Conservation (phyloP, 345 rosid species). For the Gynandropsis gynandra region DNA sequence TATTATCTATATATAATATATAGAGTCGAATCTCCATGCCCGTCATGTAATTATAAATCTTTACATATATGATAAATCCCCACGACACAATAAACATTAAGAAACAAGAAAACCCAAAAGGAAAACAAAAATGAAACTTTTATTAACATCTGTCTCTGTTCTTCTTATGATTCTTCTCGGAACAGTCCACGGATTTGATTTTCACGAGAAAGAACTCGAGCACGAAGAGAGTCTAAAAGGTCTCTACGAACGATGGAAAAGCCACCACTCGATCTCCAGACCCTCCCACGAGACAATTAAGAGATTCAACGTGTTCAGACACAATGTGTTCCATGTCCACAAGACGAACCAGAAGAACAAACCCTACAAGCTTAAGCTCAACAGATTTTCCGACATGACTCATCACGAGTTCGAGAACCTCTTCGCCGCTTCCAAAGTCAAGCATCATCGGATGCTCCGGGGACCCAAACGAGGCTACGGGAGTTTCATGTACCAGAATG, state of each 20-base stretch:
- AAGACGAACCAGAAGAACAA: slow-evolving; percentile 42
- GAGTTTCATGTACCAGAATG: slow-evolving; percentile 32
- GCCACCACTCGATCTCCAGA: slow-evolving; percentile 64
- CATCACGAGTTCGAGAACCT: slow-evolving; percentile 36
- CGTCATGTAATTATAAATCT: too few species aligned
- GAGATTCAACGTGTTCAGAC: slow-evolving; percentile 68
- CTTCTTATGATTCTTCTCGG: slow-evolving; percentile 26
- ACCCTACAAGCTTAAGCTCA: slow-evolving; percentile 35
- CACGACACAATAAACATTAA: background rate
- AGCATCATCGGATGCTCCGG: slow-evolving; percentile 28
- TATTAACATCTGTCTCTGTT: slow-evolving; percentile 26
- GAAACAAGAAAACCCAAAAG: background rate
- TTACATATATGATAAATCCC: background rate
- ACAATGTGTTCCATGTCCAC: slow-evolving; percentile 63
- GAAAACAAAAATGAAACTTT: slow-evolving; percentile 19
- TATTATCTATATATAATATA: too few species aligned
- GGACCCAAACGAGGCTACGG: slow-evolving; percentile 26
- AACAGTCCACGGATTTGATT: slow-evolving; percentile 41
- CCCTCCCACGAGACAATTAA: slow-evolving; percentile 44
- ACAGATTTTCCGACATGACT: slow-evolving; percentile 41
- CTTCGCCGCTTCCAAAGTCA: slow-evolving; percentile 31
- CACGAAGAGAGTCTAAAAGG: slow-evolving; percentile 52
- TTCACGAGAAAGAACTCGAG: slow-evolving; percentile 51
- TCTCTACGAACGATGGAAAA: slow-evolving; percentile 73
- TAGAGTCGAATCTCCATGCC: too few species aligned